Percentiles rank a stretch among this genome's conserved stretches.
Conservation (phyloP, 208 protist genomes). For the Leptomonas seymouri region DNA sequence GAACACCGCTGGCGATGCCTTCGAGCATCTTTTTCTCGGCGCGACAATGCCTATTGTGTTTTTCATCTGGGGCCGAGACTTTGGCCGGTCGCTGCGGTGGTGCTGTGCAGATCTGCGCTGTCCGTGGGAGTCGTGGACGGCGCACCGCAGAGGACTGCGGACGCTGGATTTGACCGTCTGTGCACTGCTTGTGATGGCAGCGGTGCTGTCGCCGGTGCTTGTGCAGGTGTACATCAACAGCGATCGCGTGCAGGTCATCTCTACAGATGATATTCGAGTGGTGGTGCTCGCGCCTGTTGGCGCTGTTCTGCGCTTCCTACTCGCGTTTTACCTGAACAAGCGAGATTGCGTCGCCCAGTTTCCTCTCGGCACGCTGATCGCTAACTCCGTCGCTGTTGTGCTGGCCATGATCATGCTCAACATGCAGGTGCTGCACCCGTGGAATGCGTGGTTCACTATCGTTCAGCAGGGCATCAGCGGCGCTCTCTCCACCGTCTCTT, state of each 20-base stretch:
- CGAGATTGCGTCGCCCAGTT: conserved; percentile 28
- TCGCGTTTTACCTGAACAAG: conserved; percentile 56
- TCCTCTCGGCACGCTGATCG: conserved; percentile 53
- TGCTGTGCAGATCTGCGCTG: conserved; percentile 6
- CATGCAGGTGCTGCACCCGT: conserved; percentile 20
- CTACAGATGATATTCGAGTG: conserved; percentile 33
- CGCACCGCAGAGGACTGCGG: conserved; percentile 10
- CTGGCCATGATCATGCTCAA: conserved; percentile 40
- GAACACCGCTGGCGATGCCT: conserved; percentile 26
- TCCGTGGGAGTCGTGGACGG: conserved; percentile 21
- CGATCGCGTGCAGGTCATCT: conserved; percentile 18
- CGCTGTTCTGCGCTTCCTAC: conserved; percentile 44
- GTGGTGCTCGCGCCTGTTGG: conserved; percentile 48
- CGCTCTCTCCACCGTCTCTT: conserved; percentile 59
- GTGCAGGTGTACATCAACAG: conserved; percentile 44
- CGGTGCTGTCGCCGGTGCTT: conserved; percentile 39
- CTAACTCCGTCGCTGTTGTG: conserved; percentile 42
- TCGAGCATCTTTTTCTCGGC: conserved; percentile 59
- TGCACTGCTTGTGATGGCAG: conserved; percentile 28
- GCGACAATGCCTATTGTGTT: conserved; percentile 60
- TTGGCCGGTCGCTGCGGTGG: conserved; percentile 21
- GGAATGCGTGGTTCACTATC: conserved; percentile 34
- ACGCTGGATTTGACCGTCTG: conserved; percentile 35
- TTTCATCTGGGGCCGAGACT: conserved; percentile 48
- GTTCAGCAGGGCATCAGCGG: conserved; percentile 53